Conservation (phyloP, 306 rosid species). For the Cicer pinnatifidum region DNA sequence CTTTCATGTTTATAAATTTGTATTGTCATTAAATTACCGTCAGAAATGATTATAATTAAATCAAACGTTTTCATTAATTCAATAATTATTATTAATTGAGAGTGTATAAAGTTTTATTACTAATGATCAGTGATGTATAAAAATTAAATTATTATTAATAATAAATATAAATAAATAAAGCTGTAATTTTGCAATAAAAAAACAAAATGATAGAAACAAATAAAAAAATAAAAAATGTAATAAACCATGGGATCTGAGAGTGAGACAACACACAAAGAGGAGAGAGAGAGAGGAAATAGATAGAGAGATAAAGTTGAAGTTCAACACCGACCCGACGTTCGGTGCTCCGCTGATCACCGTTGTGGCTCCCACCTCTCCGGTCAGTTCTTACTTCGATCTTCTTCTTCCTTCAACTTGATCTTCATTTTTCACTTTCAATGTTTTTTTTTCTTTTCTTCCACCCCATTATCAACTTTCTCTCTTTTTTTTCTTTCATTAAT, state of each 20-base stretch:
- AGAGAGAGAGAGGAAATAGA: conserved; percentile 12
- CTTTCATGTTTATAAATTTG: too few relatives aligned
- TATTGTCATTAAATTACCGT: too few relatives aligned
- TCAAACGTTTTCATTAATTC: too few relatives aligned
- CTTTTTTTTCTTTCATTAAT: neutral
- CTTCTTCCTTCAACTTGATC: conserved; percentile 30
- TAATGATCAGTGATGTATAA: too few relatives aligned
- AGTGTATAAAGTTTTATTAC: too few relatives aligned
- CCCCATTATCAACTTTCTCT: conserved; percentile 5
- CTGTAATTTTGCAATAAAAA: too few relatives aligned
- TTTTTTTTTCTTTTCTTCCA: conserved; percentile 32
- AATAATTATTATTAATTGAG: too few relatives aligned
- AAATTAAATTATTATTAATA: too few relatives aligned
- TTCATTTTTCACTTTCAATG: conserved; percentile 28
- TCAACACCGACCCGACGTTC: conserved; percentile 41
- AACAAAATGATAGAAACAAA: neutral
- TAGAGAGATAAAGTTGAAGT: conserved; percentile 37
- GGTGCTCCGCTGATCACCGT: conserved; percentile 53
- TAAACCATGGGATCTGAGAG: conserved; percentile 37
- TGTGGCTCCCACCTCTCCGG: conserved; percentile 42
- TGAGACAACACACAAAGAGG: conserved; percentile 19
- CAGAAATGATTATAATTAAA: too few relatives aligned
- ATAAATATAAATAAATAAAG: too few relatives aligned
- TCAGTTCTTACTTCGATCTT: conserved; percentile 38
- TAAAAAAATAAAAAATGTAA: conserved; percentile 23